phyloP scores from a whole-genome alignment of 768 basidiomycete species.

The Tephrocybe sp. region DNA sequence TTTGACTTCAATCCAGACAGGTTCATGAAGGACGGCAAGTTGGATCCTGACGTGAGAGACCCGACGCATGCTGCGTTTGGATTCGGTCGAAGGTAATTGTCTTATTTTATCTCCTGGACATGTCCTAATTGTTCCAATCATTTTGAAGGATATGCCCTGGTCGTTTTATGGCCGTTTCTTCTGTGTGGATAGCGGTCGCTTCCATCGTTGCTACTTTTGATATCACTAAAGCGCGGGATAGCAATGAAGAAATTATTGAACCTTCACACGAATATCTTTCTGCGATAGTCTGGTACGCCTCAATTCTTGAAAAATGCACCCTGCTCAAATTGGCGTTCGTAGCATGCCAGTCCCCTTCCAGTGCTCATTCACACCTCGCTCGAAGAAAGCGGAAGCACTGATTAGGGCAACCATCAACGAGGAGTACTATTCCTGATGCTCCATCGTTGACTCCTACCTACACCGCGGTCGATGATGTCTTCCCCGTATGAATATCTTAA shows the following conservation, averaged over 20 bases:
- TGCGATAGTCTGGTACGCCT: slow-evolving; percentile 2
- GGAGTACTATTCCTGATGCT: background rate
- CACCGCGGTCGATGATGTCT: no score
- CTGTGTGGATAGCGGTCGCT: slow-evolving; percentile 28
- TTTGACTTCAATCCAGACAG: slow-evolving; percentile 35
- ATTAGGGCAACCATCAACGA: background rate
- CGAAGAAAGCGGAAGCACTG: slow-evolving; percentile 2
- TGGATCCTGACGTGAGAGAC: slow-evolving; percentile 16
- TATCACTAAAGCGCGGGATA: slow-evolving; percentile 21
- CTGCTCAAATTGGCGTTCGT: no score
- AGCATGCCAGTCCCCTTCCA: slow-evolving; percentile 13
- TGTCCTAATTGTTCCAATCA: background rate
- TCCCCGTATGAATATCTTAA: no score
- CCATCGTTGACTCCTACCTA: no score
- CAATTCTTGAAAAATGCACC: no score
- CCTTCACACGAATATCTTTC: slow-evolving; percentile 8
- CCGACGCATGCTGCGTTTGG: slow-evolving; percentile 12
- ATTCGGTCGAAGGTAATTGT: slow-evolving; percentile 20
- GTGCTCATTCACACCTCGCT: slow-evolving; percentile 13
- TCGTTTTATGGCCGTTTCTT: slow-evolving; percentile 28
- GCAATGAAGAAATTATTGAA: slow-evolving; percentile 15
- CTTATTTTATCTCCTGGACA: background rate
- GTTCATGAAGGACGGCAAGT: no score
- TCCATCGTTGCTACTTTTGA: slow-evolving; percentile 30
- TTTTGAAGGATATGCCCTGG: slow-evolving; percentile 32